Percentiles rank a stretch among this genome's conserved stretches.
phyloP scores from a whole-genome alignment of 169 alveolate genomes.

The Plasmodium berghei region DNA sequence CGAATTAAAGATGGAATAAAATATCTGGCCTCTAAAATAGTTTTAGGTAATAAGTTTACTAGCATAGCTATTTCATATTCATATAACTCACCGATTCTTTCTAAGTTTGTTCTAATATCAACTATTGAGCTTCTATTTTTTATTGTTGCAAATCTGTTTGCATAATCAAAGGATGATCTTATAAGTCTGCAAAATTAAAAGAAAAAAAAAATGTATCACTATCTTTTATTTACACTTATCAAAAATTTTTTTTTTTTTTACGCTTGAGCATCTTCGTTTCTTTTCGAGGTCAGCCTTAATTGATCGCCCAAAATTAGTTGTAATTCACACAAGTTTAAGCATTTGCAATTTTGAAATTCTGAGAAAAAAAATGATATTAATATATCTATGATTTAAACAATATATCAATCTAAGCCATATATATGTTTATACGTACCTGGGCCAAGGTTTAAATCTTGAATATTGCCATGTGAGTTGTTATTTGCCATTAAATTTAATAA shows the following conservation, averaged over 20 bases:
- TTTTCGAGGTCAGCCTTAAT: conserved; percentile 81
- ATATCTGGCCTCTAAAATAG: conserved; percentile 91
- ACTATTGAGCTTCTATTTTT: conserved; percentile 83
- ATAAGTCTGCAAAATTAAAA: conserved; percentile 64
- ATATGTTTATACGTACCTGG: conserved; percentile 26
- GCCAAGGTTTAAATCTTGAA: conserved; percentile 55
- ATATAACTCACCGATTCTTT: conserved; percentile 89
- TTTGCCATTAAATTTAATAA: conserved; percentile 21
- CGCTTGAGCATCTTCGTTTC: conserved; percentile 86
- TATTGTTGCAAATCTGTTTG: conserved; percentile 82
- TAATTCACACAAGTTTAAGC: conserved; percentile 85
- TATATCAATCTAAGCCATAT: neutral
- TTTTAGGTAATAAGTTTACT: conserved; percentile 90
- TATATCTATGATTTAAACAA: neutral
- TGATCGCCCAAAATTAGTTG: conserved; percentile 87
- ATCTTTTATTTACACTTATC: too few species aligned
- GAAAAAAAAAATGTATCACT: neutral
- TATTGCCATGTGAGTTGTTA: conserved; percentile 39
- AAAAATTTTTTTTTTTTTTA: conserved; percentile 34
- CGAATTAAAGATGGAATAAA: conserved; percentile 82
- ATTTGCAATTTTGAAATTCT: conserved; percentile 83
- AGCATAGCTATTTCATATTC: conserved; percentile 91
- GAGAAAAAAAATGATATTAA: neutral
- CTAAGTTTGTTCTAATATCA: conserved; percentile 87
- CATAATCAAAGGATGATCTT: conserved; percentile 83